A percentile compares a stretch with the other conserved stretches of the same genome.
Evolutionary conservation across 2,329 filamentous ascomycete species (phyloP).

Genomic region (Arthrinium phaeospermum): DNA sequence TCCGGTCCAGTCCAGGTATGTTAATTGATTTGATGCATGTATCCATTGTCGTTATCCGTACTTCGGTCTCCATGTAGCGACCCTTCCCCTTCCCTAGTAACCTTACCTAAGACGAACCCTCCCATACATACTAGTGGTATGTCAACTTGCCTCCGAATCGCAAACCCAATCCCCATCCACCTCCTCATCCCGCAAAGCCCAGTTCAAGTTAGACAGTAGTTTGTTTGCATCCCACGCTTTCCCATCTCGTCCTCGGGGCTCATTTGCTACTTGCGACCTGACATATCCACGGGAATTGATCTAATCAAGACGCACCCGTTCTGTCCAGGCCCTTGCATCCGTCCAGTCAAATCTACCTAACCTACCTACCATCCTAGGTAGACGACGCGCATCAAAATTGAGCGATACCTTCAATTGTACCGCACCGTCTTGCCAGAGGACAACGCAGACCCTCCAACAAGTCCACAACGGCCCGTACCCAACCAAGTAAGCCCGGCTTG

Average conservation of each 20-base stretch:
- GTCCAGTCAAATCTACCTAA: constrained; percentile 11
- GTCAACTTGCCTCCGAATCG: background rate
- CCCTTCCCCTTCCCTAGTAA: background rate
- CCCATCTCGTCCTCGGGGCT: constrained; percentile 4
- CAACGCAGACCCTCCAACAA: constrained; percentile 27
- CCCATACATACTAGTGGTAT: background rate
- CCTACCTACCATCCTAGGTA: too few species aligned
- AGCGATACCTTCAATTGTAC: constrained; percentile 4
- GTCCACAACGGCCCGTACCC: constrained; percentile 20
- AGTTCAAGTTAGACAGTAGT: constrained; percentile 18
- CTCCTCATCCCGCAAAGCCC: constrained; percentile 3
- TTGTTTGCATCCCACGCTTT: constrained; percentile 17
- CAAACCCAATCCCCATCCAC: constrained; percentile 16
- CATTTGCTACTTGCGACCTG: constrained; percentile 9
- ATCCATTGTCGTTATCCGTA: background rate
- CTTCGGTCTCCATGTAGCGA: background rate
- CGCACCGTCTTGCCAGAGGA: constrained; percentile 20
- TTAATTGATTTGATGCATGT: background rate
- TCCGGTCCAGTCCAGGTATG: background rate
- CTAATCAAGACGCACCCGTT: constrained; percentile 14
- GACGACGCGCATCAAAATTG: background rate
- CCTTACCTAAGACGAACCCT: constrained; percentile 11
- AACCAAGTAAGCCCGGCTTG: constrained; percentile 24
- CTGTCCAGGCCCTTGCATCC: background rate
- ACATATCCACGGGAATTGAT: constrained; percentile 12